Evolutionary conservation across 805 yeast genomes (phyloP).

Genomic region (Yarrowia sp.): DNA sequence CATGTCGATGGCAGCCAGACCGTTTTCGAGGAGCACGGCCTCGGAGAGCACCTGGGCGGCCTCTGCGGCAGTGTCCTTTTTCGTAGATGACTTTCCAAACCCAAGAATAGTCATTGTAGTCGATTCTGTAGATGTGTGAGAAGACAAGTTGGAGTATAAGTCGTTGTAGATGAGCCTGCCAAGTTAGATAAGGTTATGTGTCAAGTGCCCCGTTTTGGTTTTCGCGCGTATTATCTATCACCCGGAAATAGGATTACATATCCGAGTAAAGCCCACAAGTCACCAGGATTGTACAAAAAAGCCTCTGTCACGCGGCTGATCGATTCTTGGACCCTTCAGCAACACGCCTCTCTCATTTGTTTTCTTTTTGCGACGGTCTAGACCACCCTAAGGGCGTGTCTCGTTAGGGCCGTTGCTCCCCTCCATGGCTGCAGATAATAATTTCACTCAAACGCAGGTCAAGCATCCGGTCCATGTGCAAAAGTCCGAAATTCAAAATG

Average conservation of each 20-base stretch:
- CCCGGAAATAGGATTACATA: constrained; percentile 21
- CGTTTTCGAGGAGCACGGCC: constrained; percentile 20
- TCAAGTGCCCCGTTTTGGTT: constrained; percentile 22
- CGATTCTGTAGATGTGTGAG: constrained; percentile 2
- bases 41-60: constrained; percentile 10
- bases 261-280: constrained; percentile 14
- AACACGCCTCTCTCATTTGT: no score
- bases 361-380: background rate
- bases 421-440: constrained; percentile 22
- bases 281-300: background rate
- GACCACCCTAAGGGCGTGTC: background rate
- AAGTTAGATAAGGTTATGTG: constrained; percentile 23
- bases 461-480: constrained; percentile 23
- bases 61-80: constrained; percentile 5
- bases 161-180: constrained; percentile 16
- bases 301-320: background rate
- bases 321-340: background rate
- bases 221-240: constrained; percentile 25
- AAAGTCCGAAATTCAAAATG: constrained; percentile 16
- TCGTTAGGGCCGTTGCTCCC: constrained; percentile 5
- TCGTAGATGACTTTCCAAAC: constrained; percentile 12
- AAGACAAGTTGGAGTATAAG: constrained; percentile 6
- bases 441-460: constrained; percentile 24
- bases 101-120: constrained; percentile 25
- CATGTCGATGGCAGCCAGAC: constrained; percentile 13